A percentile compares a stretch with the other conserved stretches of the same genome.
phyloP scores from a whole-genome alignment of 2,329 filamentous ascomycete genomes.

The Botrytis porri region DNA sequence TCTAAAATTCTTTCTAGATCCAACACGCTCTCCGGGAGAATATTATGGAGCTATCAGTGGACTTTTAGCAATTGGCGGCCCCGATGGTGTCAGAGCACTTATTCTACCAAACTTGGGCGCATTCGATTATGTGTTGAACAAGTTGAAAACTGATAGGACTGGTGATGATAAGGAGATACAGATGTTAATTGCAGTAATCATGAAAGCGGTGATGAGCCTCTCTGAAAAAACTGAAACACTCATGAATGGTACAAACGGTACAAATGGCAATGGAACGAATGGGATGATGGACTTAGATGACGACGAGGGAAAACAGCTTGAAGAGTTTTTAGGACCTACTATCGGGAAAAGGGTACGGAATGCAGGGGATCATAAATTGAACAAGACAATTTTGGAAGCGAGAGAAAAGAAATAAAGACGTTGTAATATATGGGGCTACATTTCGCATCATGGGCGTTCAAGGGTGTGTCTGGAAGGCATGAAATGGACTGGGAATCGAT shows the following conservation, averaged over 20 bases:
- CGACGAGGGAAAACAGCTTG: slow-evolving; percentile 28
- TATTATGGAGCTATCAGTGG: slow-evolving; percentile 88
- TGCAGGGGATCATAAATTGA: slow-evolving; percentile 33
- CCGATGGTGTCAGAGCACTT: slow-evolving; percentile 60
- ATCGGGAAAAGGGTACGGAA: slow-evolving; percentile 33
- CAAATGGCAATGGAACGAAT: slow-evolving; percentile 18
- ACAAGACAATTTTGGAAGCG: slow-evolving; percentile 32
- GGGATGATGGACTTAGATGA: slow-evolving; percentile 13
- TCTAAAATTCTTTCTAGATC: slow-evolving; percentile 87
- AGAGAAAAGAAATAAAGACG: slow-evolving; percentile 12
- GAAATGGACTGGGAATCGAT: background rate
- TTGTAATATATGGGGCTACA: background rate
- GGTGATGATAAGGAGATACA: slow-evolving; percentile 56
- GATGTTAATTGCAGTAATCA: slow-evolving; percentile 55
- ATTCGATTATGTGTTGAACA: slow-evolving; percentile 59
- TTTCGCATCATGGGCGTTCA: slow-evolving; percentile 4
- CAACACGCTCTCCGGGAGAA: slow-evolving; percentile 74
- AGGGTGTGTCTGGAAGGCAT: background rate
- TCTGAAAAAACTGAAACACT: slow-evolving; percentile 40
- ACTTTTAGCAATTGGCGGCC: slow-evolving; percentile 71
- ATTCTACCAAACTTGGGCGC: slow-evolving; percentile 64
- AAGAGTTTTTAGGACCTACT: slow-evolving; percentile 35
- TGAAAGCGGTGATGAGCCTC: slow-evolving; percentile 54
- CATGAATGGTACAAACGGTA: slow-evolving; percentile 30
- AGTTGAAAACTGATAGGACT: slow-evolving; percentile 51